phyloP scores from a whole-genome alignment of 2,329 filamentous ascomycete species.

The Nemania serpens region DNA sequence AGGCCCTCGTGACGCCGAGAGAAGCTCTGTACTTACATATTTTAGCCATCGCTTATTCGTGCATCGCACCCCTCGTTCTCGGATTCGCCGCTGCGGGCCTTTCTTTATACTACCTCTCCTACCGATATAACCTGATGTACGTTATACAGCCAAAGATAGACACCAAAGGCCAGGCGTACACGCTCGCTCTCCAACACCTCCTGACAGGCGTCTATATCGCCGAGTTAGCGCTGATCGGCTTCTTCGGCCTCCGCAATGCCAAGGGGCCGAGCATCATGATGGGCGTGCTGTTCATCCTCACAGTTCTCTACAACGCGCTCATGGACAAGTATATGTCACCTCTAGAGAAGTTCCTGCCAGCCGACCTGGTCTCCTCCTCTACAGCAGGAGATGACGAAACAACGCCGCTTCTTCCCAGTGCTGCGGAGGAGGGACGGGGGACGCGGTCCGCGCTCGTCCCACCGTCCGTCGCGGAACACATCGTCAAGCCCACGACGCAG shows the following conservation, averaged over 20 bases:
- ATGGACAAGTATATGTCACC: slow-evolving; percentile 39
- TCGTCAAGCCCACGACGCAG: slow-evolving; percentile 34
- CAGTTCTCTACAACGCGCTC: slow-evolving; percentile 63
- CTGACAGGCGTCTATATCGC: slow-evolving; percentile 73
- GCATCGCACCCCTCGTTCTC: slow-evolving; percentile 73
- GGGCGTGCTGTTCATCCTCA: slow-evolving; percentile 64
- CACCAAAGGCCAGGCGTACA: slow-evolving; percentile 74
- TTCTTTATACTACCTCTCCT: slow-evolving; percentile 73
- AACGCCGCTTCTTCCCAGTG: slow-evolving; percentile 34
- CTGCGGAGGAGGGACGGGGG: slow-evolving; percentile 33
- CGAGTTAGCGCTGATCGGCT: slow-evolving; percentile 70
- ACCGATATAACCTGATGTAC: slow-evolving; percentile 76
- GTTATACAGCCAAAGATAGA: slow-evolving; percentile 72
- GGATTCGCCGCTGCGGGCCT: slow-evolving; percentile 72
- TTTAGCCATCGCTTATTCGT: slow-evolving; percentile 68
- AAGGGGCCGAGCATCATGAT: slow-evolving; percentile 66
- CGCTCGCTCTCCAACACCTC: slow-evolving; percentile 72
- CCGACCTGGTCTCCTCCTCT: slow-evolving; percentile 29
- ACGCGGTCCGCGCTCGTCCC: slow-evolving; percentile 32
- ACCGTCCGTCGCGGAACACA: slow-evolving; percentile 24
- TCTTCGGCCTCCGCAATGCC: slow-evolving; percentile 65
- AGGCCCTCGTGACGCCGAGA: background rate
- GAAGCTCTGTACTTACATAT: background rate
- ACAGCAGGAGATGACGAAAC: slow-evolving; percentile 32
- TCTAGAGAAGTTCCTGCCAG: slow-evolving; percentile 38